Conservation (phyloP, 352 stramenopile species). For the Discostella stelligera region DNA sequence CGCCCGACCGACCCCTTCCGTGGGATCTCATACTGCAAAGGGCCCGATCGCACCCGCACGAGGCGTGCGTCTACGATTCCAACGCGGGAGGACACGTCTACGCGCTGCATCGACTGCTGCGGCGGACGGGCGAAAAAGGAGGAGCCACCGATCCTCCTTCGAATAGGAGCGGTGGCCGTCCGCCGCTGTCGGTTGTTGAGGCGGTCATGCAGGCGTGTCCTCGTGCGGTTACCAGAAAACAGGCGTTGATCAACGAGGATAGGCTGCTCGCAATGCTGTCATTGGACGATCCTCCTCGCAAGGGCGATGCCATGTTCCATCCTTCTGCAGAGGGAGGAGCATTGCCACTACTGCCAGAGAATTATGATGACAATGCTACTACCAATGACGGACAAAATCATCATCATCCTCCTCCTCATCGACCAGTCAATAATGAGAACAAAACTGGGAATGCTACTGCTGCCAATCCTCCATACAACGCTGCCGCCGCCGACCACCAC, state of each 20-base stretch:
- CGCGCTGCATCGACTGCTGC: conserved; percentile 32
- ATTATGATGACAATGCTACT: too few relatives aligned
- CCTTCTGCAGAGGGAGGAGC: too few relatives aligned
- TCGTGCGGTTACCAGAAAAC: conserved; percentile 35
- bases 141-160: background rate
- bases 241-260: conserved; percentile 35
- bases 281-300: too few relatives aligned
- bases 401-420: too few relatives aligned
- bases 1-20: background rate
- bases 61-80: conserved; percentile 41
- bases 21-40: conserved; percentile 31
- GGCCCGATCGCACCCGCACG: conserved; percentile 24
- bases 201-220: conserved; percentile 38
- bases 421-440: too few relatives aligned
- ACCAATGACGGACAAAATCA: too few relatives aligned
- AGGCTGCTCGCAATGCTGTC: background rate
- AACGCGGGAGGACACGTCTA: conserved; percentile 41
- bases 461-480: too few relatives aligned
- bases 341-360: too few relatives aligned
- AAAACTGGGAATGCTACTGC: too few relatives aligned
- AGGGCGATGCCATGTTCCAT: too few relatives aligned
- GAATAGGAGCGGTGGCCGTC: conserved; percentile 11
- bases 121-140: background rate
- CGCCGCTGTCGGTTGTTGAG: conserved; percentile 35
- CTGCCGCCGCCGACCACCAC: too few relatives aligned